Conservation (phyloP, 2,329 filamentous ascomycete species). For the Intubia oerlemansii region DNA sequence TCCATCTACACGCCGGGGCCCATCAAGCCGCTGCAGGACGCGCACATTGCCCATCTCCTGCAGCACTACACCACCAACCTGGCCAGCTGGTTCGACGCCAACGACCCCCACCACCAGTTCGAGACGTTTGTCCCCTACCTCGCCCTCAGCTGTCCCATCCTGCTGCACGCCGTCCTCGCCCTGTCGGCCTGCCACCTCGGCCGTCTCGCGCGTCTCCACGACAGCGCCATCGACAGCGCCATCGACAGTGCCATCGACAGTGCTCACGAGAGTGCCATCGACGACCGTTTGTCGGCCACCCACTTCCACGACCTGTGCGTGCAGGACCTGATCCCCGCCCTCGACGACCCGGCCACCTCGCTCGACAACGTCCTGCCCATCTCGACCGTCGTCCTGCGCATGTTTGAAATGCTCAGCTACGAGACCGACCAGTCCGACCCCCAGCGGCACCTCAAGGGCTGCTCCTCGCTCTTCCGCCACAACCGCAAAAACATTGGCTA, state of each 20-base stretch:
- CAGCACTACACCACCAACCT: conserved; percentile 1
- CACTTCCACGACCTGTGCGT: conserved; percentile 2
- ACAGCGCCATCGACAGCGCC: too few species aligned
- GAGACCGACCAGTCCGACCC: conserved; percentile 1
- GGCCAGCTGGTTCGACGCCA: conserved; percentile 1
- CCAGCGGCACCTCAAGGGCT: conserved; percentile 1
- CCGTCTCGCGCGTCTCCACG: too few species aligned
- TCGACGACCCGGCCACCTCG: conserved; percentile 1
- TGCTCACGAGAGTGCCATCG: neutral
- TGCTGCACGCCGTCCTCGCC: conserved; percentile 1
- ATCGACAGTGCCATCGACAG: too few species aligned
- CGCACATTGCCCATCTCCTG: conserved; percentile 1
- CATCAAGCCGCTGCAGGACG: neutral
- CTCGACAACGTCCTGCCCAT: conserved; percentile 1
- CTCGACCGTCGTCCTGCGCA: conserved; percentile 1
- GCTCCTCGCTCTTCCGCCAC: conserved; percentile 1
- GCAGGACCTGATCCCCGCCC: conserved; percentile 1
- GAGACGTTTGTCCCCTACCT: conserved; percentile 2
- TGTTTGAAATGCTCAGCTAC: conserved; percentile 2
- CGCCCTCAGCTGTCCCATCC: too few species aligned
- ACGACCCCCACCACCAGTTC: conserved; percentile 1
- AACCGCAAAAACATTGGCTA: conserved; percentile 1
- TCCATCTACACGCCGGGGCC: conserved; percentile 1
- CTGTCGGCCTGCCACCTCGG: neutral
- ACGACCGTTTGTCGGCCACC: neutral